Evolutionary conservation across 495 filamentous ascomycete genomes (phyloP).

Genomic region (Hypoxylon lienhwacheense): DNA sequence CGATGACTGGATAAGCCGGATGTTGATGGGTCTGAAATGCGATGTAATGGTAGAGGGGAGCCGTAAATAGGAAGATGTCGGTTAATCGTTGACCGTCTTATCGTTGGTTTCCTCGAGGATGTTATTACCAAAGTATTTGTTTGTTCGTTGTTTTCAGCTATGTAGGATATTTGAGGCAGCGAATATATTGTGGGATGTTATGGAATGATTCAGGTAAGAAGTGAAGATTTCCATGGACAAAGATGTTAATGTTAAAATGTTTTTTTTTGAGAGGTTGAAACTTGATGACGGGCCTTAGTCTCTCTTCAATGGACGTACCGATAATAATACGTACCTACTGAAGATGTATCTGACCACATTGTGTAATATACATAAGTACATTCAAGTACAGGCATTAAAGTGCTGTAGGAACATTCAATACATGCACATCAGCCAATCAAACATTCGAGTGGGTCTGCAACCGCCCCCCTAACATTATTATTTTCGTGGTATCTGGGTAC

Average conservation of each 20-base stretch:
- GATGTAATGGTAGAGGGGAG: constrained; percentile 9
- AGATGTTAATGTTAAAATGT: constrained; percentile 20
- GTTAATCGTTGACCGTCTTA: not conserved
- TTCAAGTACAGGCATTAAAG: too few species aligned
- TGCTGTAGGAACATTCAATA: too few species aligned
- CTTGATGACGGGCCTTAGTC: constrained; percentile 22
- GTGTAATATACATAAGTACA: too few species aligned
- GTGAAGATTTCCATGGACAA: constrained; percentile 1
- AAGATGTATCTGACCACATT: too few species aligned
- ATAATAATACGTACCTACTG: too few species aligned
- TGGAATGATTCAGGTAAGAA: too few species aligned
- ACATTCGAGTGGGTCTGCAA: constrained; percentile 17
- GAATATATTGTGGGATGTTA: too few species aligned
- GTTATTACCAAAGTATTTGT: constrained; percentile 5
- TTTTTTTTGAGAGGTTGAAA: constrained; percentile 33
- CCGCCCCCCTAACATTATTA: constrained; percentile 3
- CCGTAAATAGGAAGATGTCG: not conserved
- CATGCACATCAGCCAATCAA: constrained; percentile 11
- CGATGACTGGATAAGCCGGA: constrained; percentile 27
- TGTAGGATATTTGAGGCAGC: too few species aligned
- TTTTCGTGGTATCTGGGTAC: not conserved
- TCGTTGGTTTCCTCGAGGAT: constrained; percentile 21
- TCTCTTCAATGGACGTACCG: too few species aligned
- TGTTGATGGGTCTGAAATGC: constrained; percentile 17
- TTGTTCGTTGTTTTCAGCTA: not conserved